Evolutionary conservation across 2,329 filamentous ascomycete species (phyloP), one percentile per base, ranked within the genome.

Genomic region (Mycocentrospora acerina): DNA sequence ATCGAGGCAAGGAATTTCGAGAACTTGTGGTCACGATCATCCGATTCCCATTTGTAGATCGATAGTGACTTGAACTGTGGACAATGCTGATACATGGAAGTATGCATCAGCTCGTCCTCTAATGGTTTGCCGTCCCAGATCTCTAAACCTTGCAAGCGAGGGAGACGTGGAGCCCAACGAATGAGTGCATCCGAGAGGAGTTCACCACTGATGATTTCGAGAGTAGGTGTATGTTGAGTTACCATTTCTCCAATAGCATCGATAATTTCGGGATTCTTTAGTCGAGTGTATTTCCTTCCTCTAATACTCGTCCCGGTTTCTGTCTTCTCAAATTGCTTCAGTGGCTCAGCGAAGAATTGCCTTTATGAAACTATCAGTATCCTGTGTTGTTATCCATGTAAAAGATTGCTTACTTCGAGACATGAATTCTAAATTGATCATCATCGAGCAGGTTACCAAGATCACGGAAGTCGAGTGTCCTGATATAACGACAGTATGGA

Each of bases 401-500:
- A 34, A 18, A 14, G 18, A 25, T 12, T 11, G 76, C 71, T 48
- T 67, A 80, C 59, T 74, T 74, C 7, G 74, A 76, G 19, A 86
- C 75, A 27, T 75, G 75, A 42, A 78, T 75, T 32, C 73, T 76
- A 35, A 84, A 83, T 35, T 76, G 75, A 32, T 77, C 70, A 40
- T 83, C 78, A 8, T 78, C 73, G 2, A 88, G 70, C 15, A 86
- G 70, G 27, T 79, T 68, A 9, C 71, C 66, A 1, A 88, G 71
- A 55, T 84, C 80, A 36, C 79, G 72, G 8, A 88, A 73, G 48
- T 84, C 79, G 25, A 89, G 70, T 17, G 74, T 72, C 39, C 77
- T 79, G 38, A 88, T 78, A 63, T 85, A 87, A 25, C 79, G 60
- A 53, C 80, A 85, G 59, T 90, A 90, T 0, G 84, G 83, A 46